Evolutionary conservation across 2,329 filamentous ascomycete species (phyloP).

Genomic region (Diaporthe australafricana): DNA sequence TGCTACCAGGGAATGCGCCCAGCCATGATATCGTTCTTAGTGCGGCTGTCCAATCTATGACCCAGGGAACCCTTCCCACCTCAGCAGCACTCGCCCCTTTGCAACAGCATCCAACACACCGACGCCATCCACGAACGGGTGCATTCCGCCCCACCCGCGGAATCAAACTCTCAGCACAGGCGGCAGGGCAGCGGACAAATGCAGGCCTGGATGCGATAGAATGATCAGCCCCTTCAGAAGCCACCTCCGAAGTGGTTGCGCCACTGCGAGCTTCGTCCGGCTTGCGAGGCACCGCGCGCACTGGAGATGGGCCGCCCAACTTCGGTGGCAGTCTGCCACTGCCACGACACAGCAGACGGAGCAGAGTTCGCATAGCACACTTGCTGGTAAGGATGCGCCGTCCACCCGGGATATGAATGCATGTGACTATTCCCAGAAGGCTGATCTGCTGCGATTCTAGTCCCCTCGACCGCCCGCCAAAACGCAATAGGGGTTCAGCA

Average conservation of each 20-base stretch:
- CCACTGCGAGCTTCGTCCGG: constrained; percentile 61
- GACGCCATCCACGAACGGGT: neutral
- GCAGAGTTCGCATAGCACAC: constrained; percentile 42
- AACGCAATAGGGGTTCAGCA: constrained; percentile 97
- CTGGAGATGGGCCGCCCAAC: constrained; percentile 50
- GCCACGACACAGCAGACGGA: constrained; percentile 34
- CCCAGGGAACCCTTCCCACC: constrained; percentile 1
- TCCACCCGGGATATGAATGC: constrained; percentile 15
- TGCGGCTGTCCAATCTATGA: constrained; percentile 25
- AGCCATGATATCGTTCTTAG: constrained; percentile 29
- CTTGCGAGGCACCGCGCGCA: constrained; percentile 62
- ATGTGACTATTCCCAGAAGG: constrained; percentile 28
- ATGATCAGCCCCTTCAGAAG: constrained; percentile 55
- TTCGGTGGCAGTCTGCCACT: constrained; percentile 57
- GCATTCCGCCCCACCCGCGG: neutral
- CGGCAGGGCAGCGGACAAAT: constrained; percentile 14
- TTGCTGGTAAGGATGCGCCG: constrained; percentile 54
- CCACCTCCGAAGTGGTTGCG: constrained; percentile 52
- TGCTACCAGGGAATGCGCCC: constrained; percentile 1
- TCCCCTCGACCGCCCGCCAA: constrained; percentile 73
- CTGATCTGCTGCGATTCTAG: constrained; percentile 45
- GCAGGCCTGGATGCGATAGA: constrained; percentile 41
- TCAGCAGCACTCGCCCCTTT: neutral
- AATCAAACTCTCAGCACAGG: neutral
- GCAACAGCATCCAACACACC: neutral